Conservation (phyloP, 495 filamentous ascomycete genomes). For the Penicillium subrubescens region DNA sequence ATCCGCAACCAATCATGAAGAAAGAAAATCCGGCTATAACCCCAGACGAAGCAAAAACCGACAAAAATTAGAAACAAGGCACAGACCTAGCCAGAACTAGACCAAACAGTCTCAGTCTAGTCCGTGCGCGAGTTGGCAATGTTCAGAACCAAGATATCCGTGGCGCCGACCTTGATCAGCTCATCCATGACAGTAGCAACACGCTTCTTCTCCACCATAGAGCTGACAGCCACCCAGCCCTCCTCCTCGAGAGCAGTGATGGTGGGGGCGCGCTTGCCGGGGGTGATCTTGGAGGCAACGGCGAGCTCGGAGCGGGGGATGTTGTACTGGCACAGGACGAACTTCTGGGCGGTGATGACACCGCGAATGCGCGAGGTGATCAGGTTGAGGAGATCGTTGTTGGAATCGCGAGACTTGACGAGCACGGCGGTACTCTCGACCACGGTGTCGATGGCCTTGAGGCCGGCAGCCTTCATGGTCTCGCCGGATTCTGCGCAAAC, state of each 20-base stretch:
- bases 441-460: conserved; percentile 94
- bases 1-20: conserved; percentile 16
- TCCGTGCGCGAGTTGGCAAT: conserved; percentile 81
- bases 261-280: conserved; percentile 92
- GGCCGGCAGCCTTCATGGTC: conserved; percentile 96
- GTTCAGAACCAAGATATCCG: conserved; percentile 83
- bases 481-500: conserved; percentile 81
- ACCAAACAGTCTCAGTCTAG: conserved; percentile 22
- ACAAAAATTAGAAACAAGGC: not conserved
- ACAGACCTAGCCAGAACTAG: not conserved
- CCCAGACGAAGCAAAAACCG: conserved; percentile 7
- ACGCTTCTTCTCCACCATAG: conserved; percentile 90
- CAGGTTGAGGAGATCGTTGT: conserved; percentile 76
- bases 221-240: conserved; percentile 89
- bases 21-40: conserved; percentile 9
- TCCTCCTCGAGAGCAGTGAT: conserved; percentile 84
- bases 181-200: conserved; percentile 92
- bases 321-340: conserved; percentile 96
- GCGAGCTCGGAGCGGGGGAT: conserved; percentile 68
- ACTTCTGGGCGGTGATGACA: conserved; percentile 94
- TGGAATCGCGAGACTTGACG: conserved; percentile 87
- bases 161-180: conserved; percentile 74
- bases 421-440: conserved; percentile 82
- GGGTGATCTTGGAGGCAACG: conserved; percentile 76
- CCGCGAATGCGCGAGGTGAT: conserved; percentile 83